phyloP scores from a whole-genome alignment of 257 asterid genomes.

The Nicotiana undulata region DNA sequence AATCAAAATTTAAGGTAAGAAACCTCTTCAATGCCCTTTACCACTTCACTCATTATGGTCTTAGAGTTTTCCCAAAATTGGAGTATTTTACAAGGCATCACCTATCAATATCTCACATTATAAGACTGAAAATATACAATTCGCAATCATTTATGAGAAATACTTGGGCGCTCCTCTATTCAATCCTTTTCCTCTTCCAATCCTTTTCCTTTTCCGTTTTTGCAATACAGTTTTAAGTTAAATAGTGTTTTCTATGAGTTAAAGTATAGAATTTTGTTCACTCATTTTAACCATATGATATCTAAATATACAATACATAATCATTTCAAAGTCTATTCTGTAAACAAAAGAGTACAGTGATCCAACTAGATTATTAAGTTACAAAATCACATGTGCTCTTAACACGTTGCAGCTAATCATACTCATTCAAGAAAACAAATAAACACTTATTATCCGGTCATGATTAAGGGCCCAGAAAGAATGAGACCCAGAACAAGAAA shows the following conservation, averaged over 20 bases:
- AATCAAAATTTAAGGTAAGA: neutral
- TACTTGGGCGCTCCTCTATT: neutral
- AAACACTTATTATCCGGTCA: neutral
- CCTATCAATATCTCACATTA: neutral
- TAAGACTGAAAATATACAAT: neutral
- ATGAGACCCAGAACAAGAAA: neutral
- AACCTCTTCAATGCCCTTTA: neutral
- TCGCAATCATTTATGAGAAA: neutral
- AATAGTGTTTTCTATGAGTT: neutral
- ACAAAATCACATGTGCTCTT: neutral
- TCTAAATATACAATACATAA: neutral
- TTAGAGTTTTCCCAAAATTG: neutral
- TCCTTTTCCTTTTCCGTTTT: neutral
- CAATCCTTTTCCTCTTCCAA: neutral
- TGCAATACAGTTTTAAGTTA: neutral
- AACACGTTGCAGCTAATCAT: neutral
- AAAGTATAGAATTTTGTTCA: neutral
- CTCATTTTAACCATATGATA: neutral
- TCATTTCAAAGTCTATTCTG: neutral
- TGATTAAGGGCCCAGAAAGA: neutral
- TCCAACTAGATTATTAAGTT: neutral
- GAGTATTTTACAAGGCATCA: neutral
- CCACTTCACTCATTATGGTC: neutral
- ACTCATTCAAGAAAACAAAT: neutral
- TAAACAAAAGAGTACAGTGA: neutral